phyloP scores from a whole-genome alignment of 768 basidiomycete species.

The Trametes elegans region DNA sequence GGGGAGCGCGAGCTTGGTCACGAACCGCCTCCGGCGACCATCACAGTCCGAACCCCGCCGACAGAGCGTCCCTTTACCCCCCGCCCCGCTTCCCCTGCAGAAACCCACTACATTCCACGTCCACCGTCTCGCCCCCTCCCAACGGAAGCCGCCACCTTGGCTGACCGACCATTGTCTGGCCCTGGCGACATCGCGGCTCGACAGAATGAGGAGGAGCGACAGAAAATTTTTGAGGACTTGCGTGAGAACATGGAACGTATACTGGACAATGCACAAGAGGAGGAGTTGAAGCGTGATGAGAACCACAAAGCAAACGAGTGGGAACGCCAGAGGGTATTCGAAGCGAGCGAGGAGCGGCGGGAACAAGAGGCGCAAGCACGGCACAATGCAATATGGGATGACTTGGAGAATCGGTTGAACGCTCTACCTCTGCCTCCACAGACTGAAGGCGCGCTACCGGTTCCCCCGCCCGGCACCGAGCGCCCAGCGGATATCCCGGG shows the following conservation, averaged over 20 bases:
- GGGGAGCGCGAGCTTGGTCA: too few species aligned
- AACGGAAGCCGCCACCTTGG: background rate
- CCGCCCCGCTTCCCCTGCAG: too few species aligned
- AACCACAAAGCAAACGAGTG: constrained; percentile 67
- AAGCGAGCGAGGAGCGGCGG: constrained; percentile 56
- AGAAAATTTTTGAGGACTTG: constrained; percentile 56
- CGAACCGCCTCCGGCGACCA: too few species aligned
- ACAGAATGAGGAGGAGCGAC: constrained; percentile 47
- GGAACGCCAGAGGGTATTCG: constrained; percentile 58
- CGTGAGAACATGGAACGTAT: constrained; percentile 50
- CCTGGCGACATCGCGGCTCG: constrained; percentile 34
- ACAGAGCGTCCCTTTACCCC: too few species aligned
- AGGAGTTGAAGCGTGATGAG: constrained; percentile 61
- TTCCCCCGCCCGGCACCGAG: constrained; percentile 16
- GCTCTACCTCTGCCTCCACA: too few species aligned
- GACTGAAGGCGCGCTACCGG: constrained; percentile 16
- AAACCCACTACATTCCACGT: too few species aligned
- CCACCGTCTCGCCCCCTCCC: too few species aligned
- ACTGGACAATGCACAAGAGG: constrained; percentile 49
- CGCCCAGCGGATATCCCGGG: background rate
- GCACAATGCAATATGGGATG: constrained; percentile 41
- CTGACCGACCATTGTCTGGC: constrained; percentile 14
- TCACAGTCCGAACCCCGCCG: too few species aligned
- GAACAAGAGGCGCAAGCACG: constrained; percentile 53
- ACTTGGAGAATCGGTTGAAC: constrained; percentile 25